Evolutionary conservation across 176 grass and related monocot species (phyloP).

Genomic region (Ananas comosus): DNA sequence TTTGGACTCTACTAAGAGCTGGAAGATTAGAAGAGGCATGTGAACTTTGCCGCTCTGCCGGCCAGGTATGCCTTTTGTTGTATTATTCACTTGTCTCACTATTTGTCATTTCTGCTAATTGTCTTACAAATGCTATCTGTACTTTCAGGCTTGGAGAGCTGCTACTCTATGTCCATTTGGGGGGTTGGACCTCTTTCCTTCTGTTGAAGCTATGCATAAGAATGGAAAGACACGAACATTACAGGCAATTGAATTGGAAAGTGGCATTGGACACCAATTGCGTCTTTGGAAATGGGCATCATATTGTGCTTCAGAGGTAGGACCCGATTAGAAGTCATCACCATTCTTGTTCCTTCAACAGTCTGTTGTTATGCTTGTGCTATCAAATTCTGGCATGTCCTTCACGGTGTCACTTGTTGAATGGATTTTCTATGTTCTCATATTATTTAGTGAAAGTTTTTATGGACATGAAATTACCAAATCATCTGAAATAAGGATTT

Average conservation of each 20-base stretch:
- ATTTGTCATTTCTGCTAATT: too few species aligned
- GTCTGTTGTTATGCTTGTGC: neutral
- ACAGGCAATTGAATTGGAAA: slow-evolving; percentile 91
- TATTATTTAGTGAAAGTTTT: too few species aligned
- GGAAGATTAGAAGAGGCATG: slow-evolving; percentile 91
- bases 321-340: neutral
- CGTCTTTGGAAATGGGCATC: slow-evolving; percentile 99
- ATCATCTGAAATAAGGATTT: too few species aligned
- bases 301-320: slow-evolving; percentile 91
- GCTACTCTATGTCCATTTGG: slow-evolving; percentile 85
- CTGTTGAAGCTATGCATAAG: slow-evolving; percentile 60
- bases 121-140: slow-evolving; percentile 9
- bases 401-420: neutral
- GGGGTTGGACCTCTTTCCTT: slow-evolving; percentile 77
- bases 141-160: slow-evolving; percentile 85
- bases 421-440: neutral
- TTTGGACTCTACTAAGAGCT: slow-evolving; percentile 91
- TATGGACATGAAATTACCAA: too few species aligned
- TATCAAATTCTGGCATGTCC: neutral
- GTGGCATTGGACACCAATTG: slow-evolving; percentile 69
- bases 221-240: slow-evolving; percentile 75
- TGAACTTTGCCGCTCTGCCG: slow-evolving; percentile 90
- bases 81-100: too few species aligned
- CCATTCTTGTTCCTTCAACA: slow-evolving; percentile 7
- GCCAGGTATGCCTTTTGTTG: slow-evolving; percentile 40